These are phyloP conservation scores for Penicillium aurantiogriseum DNA, from an alignment of 2,329 filamentous ascomycete species.

Conservation along the genomic window DNA sequence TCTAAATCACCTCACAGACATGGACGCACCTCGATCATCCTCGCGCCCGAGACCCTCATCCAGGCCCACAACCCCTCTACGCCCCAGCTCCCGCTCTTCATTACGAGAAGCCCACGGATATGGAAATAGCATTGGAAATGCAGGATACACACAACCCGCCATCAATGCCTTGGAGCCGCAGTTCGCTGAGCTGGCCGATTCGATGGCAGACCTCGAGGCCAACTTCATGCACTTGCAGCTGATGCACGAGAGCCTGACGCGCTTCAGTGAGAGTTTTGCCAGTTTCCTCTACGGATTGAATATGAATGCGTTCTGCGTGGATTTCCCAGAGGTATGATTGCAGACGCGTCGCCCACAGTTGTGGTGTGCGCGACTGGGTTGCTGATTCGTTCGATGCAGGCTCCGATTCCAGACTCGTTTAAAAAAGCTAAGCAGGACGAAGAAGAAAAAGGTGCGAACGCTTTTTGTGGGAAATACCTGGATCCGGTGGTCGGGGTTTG, in stretches of 20 bases:
- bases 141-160: conserved; percentile 54
- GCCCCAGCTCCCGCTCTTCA: conserved; percentile 84
- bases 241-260: conserved; percentile 89
- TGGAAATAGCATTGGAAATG: conserved; percentile 32
- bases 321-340: conserved; percentile 78
- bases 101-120: conserved; percentile 73
- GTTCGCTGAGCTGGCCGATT: conserved; percentile 90
- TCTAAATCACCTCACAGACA: conserved; percentile 13
- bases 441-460: conserved; percentile 47
- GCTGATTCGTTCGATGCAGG: conserved; percentile 49
- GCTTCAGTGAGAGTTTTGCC: conserved; percentile 95
- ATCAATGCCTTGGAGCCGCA: conserved; percentile 82
- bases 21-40: conserved; percentile 50
- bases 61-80: conserved; percentile 86
- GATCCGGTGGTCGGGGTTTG: not conserved
- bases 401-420: conserved; percentile 81
- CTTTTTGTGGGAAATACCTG: not conserved
- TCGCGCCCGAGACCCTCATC: conserved; percentile 64
- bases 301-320: conserved; percentile 98
- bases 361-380: not conserved
- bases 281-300: conserved; percentile 94
- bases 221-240: conserved; percentile 97
- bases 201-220: conserved; percentile 91
- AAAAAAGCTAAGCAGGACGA: conserved; percentile 58
- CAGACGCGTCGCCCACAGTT: not conserved